Base-by-base conservation (phyloP, 768 basidiomycete species). In the Tylopilus cervinicoccineus region DNA sequence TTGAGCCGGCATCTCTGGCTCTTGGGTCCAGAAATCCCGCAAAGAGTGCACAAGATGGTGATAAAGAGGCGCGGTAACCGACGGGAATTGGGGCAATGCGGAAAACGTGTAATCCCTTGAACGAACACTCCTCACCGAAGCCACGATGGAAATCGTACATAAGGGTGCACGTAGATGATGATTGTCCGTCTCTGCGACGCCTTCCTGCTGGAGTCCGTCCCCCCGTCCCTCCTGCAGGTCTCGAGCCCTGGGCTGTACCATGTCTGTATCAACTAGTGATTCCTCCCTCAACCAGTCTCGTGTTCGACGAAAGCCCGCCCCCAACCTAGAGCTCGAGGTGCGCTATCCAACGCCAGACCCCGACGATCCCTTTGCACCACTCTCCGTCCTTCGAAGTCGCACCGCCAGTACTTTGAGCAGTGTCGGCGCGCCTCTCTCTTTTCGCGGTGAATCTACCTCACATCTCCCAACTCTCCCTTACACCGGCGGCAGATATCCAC, bases 321-420 rank as follows among this genome's bases (percentile, higher is more conserved):
- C 83, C 6, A 60, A 68, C 38, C 70, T 80, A 47, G 75, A 76
- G 42, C 63, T 75, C 56, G 72, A 76, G 10, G 59, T 72, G 45
- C 72, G 79, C 33, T 88, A 86, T 62, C 86, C 86, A 5, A 65
- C 71, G 2, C 83, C 84, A 26, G 86, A 88, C 65, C 84, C 83
- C 19, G 60, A 58, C 16, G 84, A 88, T 61, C 86, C 86, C 2
- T 86, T 86, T 53, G 84, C 81, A 6, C 78, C 86, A 0, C 76
- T 88, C 36, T 77, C 78, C 59, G 78, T 80, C 22, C 72, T 88
- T 23, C 79, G 86, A 42, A 77, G 73, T 51, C 76, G 83, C 47
- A 77, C 79, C 5, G 76, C 74, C 53, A 71, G 71, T 17, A 66
- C 70, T 16, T 64, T 72, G 40, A 66, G 67, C 29, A 64, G 51